Base-by-base conservation (phyloP, 768 basidiomycete genomes). In the Lenzites betulinus region DNA sequence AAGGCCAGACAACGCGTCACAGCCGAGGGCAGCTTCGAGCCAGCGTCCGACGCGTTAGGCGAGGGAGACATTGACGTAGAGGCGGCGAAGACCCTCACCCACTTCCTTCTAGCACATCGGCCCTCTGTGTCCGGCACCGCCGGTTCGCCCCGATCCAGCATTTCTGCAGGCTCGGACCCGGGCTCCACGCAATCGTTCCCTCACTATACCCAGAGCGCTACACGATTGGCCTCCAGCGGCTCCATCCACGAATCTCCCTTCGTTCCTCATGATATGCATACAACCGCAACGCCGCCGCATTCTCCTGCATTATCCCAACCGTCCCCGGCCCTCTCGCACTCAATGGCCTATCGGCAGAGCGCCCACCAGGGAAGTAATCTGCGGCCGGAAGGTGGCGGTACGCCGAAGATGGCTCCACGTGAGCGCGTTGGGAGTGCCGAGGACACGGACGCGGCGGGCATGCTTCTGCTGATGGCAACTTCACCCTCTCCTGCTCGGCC, bases 391-490 rank as follows among this genome's bases (percentile, higher is more conserved):
- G 64, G 57, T 11, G 55, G 47, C 16, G 54, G 58, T 16, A 70
- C 71, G 43, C 67, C 70, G 13, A 69, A 69, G 46, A 68, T 67
- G 58, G 54, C 62, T 28, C 64, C 63, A 26, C 51, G 52, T 5
- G 61, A 62, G 22, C 59, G 64, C 50, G 51, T 59, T 22, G 58
- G 59, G 41, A 58, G 49, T 20, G 51, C 55, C 12, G 65, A 60
- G 33, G 90, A 91, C 70, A 87, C 85, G 62, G 92, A 93, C 68
- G 92, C 92, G 0, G 91, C 92, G n/a, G 90, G 91, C 69, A 74
- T 93, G 44, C 89, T 94, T 85, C 76, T 93, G 22, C 90, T 84
- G 74, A 82, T 94, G 51, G 92, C 92, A 42, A 92, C 91, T 7
- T 92, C 90, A 1, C 92, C 92, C 0, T 92, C 90, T 0, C 92